Base-by-base conservation (phyloP, 2,329 filamentous ascomycete species). In the Verticillium tricorpus region DNA sequence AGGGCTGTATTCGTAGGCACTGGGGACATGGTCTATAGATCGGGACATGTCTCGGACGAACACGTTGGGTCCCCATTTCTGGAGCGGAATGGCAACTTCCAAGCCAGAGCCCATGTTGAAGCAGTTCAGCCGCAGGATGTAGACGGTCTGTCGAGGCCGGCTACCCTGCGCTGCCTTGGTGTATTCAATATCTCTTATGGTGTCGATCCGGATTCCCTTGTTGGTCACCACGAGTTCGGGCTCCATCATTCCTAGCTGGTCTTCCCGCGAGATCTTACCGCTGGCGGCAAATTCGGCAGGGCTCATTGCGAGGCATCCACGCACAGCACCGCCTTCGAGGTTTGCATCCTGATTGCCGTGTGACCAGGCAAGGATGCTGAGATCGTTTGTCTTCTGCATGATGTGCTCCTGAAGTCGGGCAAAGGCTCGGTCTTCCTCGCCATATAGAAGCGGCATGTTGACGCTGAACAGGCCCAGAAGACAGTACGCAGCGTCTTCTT, bases 401-500 rank as follows among this genome's bases (percentile, higher is more conserved):
- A 65, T 64, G 19, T 65, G 63, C 15, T 65, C 56, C 15, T 64
- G 64, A 0, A 65, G 58, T 15, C 63, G 57, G 12, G 57, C 35
- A 19, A 64, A 65, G 1, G 63, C 61, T 3, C 45, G 37, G 5
- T 59, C 3, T 11, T 72, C 73, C 56, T 75, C 72, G 3, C 72
- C 72, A 15, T 74, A 74, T 0, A 75, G 65, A 7, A 75, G 61
- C 5, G 72, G 69, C 69, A 75, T 75, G 50, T 72, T 69, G 50
- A 75, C 72, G 58, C 70, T 65, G 56, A 75, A 73, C 9, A 74
- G 65, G 5, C 71, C 73, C 5, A 74, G 60, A 4, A 74, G 65
- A 56, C 69, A 75, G 55, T 74, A 75, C 3, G 72, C 70, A 15
- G 68, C 61, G 57, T 74, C 73, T 56, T 75, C 72, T 7, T 64